Evolutionary conservation across 1,284 basidiomycete species (phyloP).

Genomic region (Pterulicium gracile): DNA sequence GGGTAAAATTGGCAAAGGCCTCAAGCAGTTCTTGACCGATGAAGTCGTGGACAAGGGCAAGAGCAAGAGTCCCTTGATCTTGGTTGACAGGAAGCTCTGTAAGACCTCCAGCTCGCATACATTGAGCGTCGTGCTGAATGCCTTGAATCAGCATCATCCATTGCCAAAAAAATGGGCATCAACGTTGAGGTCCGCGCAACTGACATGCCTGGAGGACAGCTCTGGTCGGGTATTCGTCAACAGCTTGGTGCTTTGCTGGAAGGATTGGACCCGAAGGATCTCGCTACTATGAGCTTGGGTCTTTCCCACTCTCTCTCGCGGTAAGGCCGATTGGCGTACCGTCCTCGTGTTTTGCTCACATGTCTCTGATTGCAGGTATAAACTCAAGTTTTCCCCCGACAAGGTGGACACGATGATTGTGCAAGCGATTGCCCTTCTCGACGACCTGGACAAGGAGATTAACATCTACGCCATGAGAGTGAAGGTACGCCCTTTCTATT

Average conservation of each 20-base stretch:
- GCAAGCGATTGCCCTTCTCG: slow-evolving; percentile 96
- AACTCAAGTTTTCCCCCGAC: slow-evolving; percentile 98
- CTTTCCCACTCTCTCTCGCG: slow-evolving; percentile 92
- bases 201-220: slow-evolving; percentile 23
- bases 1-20: slow-evolving; percentile 85
- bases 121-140: too few relatives aligned
- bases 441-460: slow-evolving; percentile 99
- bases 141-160: slow-evolving; percentile 37
- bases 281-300: slow-evolving; percentile 97
- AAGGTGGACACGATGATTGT: slow-evolving; percentile 99
- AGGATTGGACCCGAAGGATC: slow-evolving; percentile 88
- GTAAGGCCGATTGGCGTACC: slow-evolving; percentile 26
- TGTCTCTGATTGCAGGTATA: slow-evolving; percentile 61
- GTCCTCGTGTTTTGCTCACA: slow-evolving; percentile 2
- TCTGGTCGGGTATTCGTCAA: slow-evolving; percentile 92
- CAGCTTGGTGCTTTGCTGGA: slow-evolving; percentile 85
- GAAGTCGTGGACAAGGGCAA: slow-evolving; percentile 84
- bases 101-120: slow-evolving; percentile 49
- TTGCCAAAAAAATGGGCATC: slow-evolving; percentile 91
- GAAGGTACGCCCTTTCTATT: slow-evolving; percentile 48
- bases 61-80: slow-evolving; percentile 80
- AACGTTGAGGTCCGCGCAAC: slow-evolving; percentile 49
- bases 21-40: slow-evolving; percentile 90
- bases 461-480: slow-evolving; percentile 99
- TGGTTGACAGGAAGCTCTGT: slow-evolving; percentile 90